These are phyloP conservation scores for Endotrypanum monterogeii DNA, from an alignment of 208 protist species.

Conservation along the genomic window DNA sequence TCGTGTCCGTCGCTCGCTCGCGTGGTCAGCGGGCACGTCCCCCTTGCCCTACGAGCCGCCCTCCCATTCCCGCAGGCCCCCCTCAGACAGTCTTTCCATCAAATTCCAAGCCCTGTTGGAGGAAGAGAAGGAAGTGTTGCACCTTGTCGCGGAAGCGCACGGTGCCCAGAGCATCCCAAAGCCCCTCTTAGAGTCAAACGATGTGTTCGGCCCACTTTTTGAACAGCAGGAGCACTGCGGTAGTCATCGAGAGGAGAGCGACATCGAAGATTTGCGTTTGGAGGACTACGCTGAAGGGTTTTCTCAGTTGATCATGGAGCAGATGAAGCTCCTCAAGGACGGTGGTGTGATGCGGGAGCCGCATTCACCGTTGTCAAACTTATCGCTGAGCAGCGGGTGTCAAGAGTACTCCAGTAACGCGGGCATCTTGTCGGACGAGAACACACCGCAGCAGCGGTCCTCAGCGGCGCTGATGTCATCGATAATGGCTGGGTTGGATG, in stretches of 20 bases:
- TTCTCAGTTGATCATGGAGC: not conserved
- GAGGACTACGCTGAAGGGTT: conserved; percentile 18
- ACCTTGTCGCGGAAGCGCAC: conserved; percentile 38
- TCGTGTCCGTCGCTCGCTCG: conserved; percentile 28
- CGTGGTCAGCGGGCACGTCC: conserved; percentile 11
- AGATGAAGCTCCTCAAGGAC: conserved; percentile 10
- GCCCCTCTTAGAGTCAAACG: conserved; percentile 32
- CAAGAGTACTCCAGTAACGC: not conserved
- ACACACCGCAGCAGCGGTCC: not conserved
- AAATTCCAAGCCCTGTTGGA: conserved; percentile 30
- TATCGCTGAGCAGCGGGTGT: conserved; percentile 9
- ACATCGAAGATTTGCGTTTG: conserved; percentile 24
- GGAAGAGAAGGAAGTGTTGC: conserved; percentile 47
- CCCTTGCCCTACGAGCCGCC: conserved; percentile 7
- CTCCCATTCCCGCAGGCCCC: conserved; percentile 5
- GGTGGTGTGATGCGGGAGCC: not conserved
- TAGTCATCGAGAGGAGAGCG: conserved; percentile 52
- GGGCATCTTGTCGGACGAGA: not conserved
- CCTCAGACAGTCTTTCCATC: conserved; percentile 15
- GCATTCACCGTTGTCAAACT: not conserved
- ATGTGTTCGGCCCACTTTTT: conserved; percentile 60
- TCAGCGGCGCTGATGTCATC: too few species aligned
- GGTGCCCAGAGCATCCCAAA: conserved; percentile 33
- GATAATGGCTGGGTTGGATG: not conserved
- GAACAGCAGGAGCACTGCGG: conserved; percentile 54